Percentiles rank a stretch among this genome's conserved stretches.
Evolutionary conservation across 257 asterid genomes (phyloP).

Genomic region (Schizonepeta tenuifolia): DNA sequence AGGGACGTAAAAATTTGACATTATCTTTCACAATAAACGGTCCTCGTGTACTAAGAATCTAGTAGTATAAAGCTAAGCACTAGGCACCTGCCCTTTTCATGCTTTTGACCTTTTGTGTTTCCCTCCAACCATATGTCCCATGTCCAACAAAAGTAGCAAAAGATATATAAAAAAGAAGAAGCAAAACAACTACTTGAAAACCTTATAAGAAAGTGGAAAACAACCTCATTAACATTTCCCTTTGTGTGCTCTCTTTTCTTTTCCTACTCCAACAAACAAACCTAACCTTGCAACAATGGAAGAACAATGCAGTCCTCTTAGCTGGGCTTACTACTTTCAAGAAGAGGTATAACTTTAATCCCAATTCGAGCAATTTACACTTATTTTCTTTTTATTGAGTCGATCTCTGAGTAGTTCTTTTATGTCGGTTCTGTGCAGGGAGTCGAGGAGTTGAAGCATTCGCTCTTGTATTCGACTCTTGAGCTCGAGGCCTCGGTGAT

Average conservation of each 20-base stretch:
- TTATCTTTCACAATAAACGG: slow-evolving; percentile 36
- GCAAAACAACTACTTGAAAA: slow-evolving; percentile 41
- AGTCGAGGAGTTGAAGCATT: slow-evolving; percentile 74
- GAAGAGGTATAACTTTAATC: slow-evolving; percentile 57
- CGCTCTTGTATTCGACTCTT: slow-evolving; percentile 70
- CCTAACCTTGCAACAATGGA: slow-evolving; percentile 50
- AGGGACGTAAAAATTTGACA: neutral
- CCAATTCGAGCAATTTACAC: neutral
- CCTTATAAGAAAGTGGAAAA: slow-evolving; percentile 50
- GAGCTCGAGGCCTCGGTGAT: slow-evolving; percentile 78
- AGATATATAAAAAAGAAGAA: slow-evolving; percentile 14
- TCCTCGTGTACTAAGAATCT: slow-evolving; percentile 65
- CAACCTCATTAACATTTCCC: slow-evolving; percentile 52
- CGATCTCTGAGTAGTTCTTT: neutral
- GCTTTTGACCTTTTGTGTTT: slow-evolving; percentile 74
- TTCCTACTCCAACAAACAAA: slow-evolving; percentile 35
- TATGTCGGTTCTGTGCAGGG: slow-evolving; percentile 48
- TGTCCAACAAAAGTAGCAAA: slow-evolving; percentile 41
- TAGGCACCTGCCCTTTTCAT: slow-evolving; percentile 56
- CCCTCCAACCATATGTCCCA: slow-evolving; percentile 68
- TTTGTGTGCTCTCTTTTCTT: slow-evolving; percentile 43
- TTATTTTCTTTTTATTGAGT: neutral
- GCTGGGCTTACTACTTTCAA: slow-evolving; percentile 72
- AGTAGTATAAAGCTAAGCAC: slow-evolving; percentile 49
- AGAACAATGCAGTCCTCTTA: slow-evolving; percentile 82